Base-by-base conservation (phyloP, 768 basidiomycete species). In the Auricularia sp. region DNA sequence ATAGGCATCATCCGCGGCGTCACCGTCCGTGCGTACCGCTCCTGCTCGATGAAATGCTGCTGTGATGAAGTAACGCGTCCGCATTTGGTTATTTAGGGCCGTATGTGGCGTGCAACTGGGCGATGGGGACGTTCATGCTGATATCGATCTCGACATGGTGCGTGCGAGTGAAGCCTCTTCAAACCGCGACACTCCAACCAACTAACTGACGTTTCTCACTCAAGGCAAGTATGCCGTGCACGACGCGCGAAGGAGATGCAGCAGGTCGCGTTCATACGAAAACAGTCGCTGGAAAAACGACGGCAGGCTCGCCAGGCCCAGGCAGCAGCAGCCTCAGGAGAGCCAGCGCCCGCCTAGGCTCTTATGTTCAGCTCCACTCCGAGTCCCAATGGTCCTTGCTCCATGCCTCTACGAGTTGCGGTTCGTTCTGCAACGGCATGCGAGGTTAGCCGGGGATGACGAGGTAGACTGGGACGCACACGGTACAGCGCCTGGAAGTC, bases 41-140 rank as follows among this genome's bases (percentile, higher is more conserved):
- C 29, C 29, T 29, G 29, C 29, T 29, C 29, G 2, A 29, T 29
- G 29, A 29, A 29, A 29, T 29, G 29, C 29, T 29, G 2, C 29
- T 29, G 29, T 29, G 29, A 3, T 0, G 29, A 29, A 29, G 24
- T 29, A 3, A 29, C 29, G 29, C 29, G 29, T 29, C 29, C 29
- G 29, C 29, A 29, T 29, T 29, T 29, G 29, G 29, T 29, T 29
- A 8, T 65, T 34, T 65, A 89, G 90, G 79, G 37, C 80, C 85
- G 1, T 79, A 88, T 65, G 79, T 83, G 45, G 90, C 89, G 44
- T 86, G 83, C 2, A 84, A 90, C 71, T 93, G 91, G 91, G 89
- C 87, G 14, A 80, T 90, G 21, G 88, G 84, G 5, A 86, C 90
- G 1, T 93, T 90, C 70, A 75, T 83, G 67, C 67, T 86, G 24